phyloP scores from a whole-genome alignment of 2,329 filamentous ascomycete genomes.

The Stemphylium lycopersici region DNA sequence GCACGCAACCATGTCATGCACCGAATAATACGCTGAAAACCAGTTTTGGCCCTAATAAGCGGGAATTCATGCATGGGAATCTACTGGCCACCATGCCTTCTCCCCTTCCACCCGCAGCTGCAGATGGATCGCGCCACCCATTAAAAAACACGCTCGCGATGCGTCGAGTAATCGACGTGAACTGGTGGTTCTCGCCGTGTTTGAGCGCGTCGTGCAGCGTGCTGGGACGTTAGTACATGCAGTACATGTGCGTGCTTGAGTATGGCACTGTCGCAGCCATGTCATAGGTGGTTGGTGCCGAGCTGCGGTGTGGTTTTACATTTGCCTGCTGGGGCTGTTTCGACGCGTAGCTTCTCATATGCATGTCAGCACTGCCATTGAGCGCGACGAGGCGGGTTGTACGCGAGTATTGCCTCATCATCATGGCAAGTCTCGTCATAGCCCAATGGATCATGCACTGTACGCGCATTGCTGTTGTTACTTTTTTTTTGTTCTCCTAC shows the following conservation, averaged over 20 bases:
- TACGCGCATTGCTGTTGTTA: background rate
- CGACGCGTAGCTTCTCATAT: constrained; percentile 22
- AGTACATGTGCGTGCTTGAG: constrained; percentile 2
- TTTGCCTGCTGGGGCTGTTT: constrained; percentile 23
- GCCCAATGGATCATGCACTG: background rate
- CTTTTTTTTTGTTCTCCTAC: too few relatives aligned
- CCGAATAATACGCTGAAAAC: constrained; percentile 6
- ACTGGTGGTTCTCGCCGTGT: background rate
- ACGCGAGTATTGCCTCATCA: constrained; percentile 23
- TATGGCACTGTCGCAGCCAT: constrained; percentile 1
- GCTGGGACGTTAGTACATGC: constrained; percentile 3
- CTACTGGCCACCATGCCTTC: constrained; percentile 5
- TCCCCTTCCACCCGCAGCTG: constrained; percentile 2
- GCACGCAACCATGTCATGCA: constrained; percentile 20
- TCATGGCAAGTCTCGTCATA: constrained; percentile 3
- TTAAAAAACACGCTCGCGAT: constrained; percentile 4
- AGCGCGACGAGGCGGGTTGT: constrained; percentile 36
- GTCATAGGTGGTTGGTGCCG: constrained; percentile 9
- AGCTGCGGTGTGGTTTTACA: background rate
- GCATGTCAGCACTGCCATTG: constrained; percentile 11
- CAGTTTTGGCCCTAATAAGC: constrained; percentile 2
- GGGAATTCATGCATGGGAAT: background rate
- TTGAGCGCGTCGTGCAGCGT: constrained; percentile 17
- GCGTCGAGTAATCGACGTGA: constrained; percentile 7
- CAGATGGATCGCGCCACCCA: background rate